Evolutionary conservation across 176 grass and related monocot species (phyloP).

Genomic region (Oryza glumipatula): DNA sequence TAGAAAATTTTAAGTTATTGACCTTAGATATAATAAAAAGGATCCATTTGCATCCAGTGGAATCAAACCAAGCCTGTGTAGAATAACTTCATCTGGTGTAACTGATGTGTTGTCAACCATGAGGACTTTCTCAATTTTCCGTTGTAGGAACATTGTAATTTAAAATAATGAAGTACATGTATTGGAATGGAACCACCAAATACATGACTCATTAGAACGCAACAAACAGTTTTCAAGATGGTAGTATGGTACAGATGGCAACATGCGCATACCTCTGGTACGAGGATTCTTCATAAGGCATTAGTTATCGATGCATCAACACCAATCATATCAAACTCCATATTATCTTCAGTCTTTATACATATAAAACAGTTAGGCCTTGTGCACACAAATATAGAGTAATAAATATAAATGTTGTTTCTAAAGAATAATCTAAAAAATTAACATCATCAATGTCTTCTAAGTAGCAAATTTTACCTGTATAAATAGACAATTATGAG

Average conservation of each 20-base stretch:
- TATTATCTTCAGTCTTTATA: slow-evolving; percentile 76
- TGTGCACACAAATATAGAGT: not conserved
- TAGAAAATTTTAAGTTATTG: slow-evolving; percentile 22
- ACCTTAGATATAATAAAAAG: slow-evolving; percentile 87
- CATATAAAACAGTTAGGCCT: not conserved
- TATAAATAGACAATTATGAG: too few relatives aligned
- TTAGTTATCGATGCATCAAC: slow-evolving; percentile 83
- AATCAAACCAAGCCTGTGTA: slow-evolving; percentile 85
- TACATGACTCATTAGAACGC: slow-evolving; percentile 4
- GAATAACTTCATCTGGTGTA: slow-evolving; percentile 85
- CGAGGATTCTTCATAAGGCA: slow-evolving; percentile 82
- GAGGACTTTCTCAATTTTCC: slow-evolving; percentile 82
- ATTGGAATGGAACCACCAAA: slow-evolving; percentile 5
- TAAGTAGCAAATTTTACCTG: too few relatives aligned
- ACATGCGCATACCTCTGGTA: slow-evolving; percentile 60
- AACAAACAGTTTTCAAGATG: not conserved
- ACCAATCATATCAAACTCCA: slow-evolving; percentile 95
- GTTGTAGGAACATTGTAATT: slow-evolving; percentile 74
- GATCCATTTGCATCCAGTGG: slow-evolving; percentile 75
- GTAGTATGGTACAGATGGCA: not conserved
- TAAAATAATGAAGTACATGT: not conserved
- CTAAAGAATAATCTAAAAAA: not conserved
- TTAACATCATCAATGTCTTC: too few relatives aligned
- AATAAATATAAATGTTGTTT: not conserved
- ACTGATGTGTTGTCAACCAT: slow-evolving; percentile 89